Conservation (phyloP, 2,329 filamentous ascomycete genomes). For the Claviceps monticola region DNA sequence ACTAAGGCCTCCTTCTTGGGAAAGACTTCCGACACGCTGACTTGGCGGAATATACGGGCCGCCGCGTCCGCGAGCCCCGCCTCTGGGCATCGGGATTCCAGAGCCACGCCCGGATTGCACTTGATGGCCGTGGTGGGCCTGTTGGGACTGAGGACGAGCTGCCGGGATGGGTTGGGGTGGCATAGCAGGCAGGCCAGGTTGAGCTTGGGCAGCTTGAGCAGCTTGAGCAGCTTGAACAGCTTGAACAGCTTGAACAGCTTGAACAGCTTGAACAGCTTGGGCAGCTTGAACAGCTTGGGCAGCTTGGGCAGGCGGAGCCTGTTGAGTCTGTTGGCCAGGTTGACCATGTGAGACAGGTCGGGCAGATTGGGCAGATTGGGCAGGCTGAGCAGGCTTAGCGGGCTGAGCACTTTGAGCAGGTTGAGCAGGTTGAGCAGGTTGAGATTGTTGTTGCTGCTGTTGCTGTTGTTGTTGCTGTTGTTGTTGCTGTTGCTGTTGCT, state of each 20-base stretch:
- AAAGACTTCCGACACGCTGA: constrained; percentile 21
- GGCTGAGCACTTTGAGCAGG: constrained; percentile 3
- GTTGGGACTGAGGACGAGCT: constrained; percentile 3
- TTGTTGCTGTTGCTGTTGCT: neutral
- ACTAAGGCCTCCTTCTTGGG: constrained; percentile 20
- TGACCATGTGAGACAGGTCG: neutral
- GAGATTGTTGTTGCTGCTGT: neutral
- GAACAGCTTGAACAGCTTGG: no score
- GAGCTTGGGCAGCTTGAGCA: no score
- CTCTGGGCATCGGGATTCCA: constrained; percentile 28
- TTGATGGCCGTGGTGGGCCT: constrained; percentile 7
- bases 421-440: neutral
- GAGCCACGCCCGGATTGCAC: constrained; percentile 14
- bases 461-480: neutral
- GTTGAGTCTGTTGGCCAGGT: constrained; percentile 5
- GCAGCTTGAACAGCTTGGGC: no score
- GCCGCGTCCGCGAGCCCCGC: constrained; percentile 26
- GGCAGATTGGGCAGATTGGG: neutral
- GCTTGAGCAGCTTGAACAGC: no score
- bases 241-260: no score
- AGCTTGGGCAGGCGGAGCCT: no score
- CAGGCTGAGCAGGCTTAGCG: neutral
- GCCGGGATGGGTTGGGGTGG: no score
- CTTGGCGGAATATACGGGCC: constrained; percentile 24
- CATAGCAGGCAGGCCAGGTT: no score